Base-by-base conservation (phyloP, 148 eudicot species). In the Rhododendron molle region DNA sequence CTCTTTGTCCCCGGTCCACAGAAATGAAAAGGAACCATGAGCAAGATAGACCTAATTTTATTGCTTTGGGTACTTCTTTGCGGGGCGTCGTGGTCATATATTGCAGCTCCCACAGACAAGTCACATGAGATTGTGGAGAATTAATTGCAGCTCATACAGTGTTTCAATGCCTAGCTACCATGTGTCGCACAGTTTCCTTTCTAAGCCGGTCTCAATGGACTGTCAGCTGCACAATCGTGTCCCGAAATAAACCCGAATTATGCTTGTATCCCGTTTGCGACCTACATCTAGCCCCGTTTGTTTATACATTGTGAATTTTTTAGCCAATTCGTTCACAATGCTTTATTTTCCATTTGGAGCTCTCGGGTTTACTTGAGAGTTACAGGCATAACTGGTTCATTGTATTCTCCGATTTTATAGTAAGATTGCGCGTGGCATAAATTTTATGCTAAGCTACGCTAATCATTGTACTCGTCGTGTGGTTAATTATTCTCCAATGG, bases 11-110 rank as follows among this genome's bases (percentile, higher is more conserved):
- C 74, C 7, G 7, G 0, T 1, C 76, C 76, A 30, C 76, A 14
- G 81, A 49, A 87, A 88, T 58, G 77, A 76, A 62, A 80, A 58
- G 44, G 30, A 56, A 49, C 81, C 83, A 86, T 49, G 73, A 34
- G 26, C 84, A 28, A 81, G 26, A 82, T 52, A 73, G 38, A 7
- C 52, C 76, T 30, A 71, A 71, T 43, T 43, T 49, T 2, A 14
- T n/a, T 76, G 23, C 1, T 20, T 34, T 40, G 2, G 1, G 30
- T 56, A 81, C 71, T 58, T 81, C 38, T 56, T 47, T 15, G 7
- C 34, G 1, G 56, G 84, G 74, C 4, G 30, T 13, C 36, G 26
- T 23, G 1, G 62, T 65, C 72, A 8, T 14, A 28, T 71, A 28
- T 40, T 1, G 71, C 16, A 82, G 36, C 38, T 36, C 12, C 76